Percentiles rank a stretch among this genome's conserved stretches.
Evolutionary conservation across 23 red algal species (phyloP).

Genomic region (Gracilariopsis chorda): DNA sequence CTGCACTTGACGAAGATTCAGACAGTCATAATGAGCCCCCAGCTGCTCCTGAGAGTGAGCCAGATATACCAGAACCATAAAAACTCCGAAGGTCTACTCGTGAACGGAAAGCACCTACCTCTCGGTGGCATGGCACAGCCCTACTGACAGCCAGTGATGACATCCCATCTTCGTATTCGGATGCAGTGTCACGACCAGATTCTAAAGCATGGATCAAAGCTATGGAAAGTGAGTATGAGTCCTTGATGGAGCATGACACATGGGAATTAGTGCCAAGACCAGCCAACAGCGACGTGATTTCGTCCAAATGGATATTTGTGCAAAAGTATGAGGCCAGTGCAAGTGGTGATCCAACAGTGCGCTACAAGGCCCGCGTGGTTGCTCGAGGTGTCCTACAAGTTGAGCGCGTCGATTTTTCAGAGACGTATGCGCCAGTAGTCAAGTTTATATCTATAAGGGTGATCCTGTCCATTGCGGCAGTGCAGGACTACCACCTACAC

Average conservation of each 20-base stretch:
- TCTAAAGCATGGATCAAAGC: background rate
- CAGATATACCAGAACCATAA: background rate
- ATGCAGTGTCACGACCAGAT: background rate
- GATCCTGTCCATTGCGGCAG: background rate
- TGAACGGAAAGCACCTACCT: background rate
- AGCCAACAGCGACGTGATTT: background rate
- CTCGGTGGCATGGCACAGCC: background rate
- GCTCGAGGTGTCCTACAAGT: background rate
- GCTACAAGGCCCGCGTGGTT: slow-evolving; percentile 10
- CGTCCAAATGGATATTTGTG: background rate
- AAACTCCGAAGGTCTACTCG: background rate
- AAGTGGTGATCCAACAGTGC: background rate
- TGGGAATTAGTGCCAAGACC: background rate
- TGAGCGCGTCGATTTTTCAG: background rate
- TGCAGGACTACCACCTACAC: background rate
- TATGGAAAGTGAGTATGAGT: background rate
- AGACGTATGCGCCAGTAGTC: background rate
- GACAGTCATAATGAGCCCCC: background rate
- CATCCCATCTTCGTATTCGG: background rate
- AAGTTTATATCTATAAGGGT: background rate
- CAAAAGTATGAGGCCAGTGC: background rate
- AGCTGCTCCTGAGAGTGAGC: background rate
- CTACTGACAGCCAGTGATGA: slow-evolving; percentile 6
- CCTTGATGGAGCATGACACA: slow-evolving; percentile 17
- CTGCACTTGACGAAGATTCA: no score